phyloP scores from a whole-genome alignment of 2,329 filamentous ascomycete genomes.

The Paradendryphiella salina region DNA sequence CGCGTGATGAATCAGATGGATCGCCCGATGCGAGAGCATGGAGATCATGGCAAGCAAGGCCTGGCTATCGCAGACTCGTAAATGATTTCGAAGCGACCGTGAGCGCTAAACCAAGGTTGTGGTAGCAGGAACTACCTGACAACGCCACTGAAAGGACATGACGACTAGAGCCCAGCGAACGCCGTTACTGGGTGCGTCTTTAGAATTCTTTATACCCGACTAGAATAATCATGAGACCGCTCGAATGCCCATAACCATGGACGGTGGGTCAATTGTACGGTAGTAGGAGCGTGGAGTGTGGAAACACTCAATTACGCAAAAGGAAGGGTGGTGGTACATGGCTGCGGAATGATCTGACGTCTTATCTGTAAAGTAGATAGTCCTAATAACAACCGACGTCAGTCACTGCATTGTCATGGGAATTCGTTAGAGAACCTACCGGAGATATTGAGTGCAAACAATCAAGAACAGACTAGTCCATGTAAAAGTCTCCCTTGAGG shows the following conservation, averaged over 20 bases:
- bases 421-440: constrained; percentile 23
- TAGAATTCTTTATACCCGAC: constrained; percentile 21
- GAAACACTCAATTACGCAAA: constrained; percentile 4
- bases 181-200: constrained; percentile 1
- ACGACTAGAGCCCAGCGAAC: not conserved
- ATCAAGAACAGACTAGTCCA: constrained; percentile 66
- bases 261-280: constrained; percentile 2
- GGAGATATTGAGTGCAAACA: constrained; percentile 22
- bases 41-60: not conserved
- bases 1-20: not conserved
- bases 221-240: constrained; percentile 17
- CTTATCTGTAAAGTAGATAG: constrained; percentile 13
- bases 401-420: constrained; percentile 5
- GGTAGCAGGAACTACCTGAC: not conserved
- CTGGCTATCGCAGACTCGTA: not conserved
- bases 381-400: constrained; percentile 5
- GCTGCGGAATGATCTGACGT: constrained; percentile 15
- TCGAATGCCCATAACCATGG: constrained; percentile 8
- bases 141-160: not conserved
- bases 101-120: not conserved
- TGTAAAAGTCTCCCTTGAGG: constrained; percentile 95
- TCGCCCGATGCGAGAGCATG: not conserved
- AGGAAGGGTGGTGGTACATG: constrained; percentile 24
- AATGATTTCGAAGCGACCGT: constrained; percentile 1
- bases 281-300: constrained; percentile 8